Conservation (phyloP, 2,329 filamentous ascomycete species). For the Pseudogymnoascus sp. region DNA sequence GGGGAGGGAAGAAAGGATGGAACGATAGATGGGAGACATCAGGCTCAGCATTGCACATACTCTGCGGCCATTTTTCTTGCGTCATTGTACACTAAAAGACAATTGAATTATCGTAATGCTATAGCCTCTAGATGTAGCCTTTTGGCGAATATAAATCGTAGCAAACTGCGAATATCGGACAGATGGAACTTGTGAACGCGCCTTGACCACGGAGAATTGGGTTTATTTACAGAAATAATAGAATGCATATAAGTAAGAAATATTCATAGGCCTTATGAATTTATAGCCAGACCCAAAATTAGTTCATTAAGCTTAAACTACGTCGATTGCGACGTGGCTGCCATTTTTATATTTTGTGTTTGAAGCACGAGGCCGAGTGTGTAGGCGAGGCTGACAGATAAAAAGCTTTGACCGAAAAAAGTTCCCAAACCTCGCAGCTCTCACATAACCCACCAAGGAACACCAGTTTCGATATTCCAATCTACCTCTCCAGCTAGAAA, state of each 20-base stretch:
- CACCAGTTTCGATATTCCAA: not conserved
- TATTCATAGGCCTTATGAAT: not conserved
- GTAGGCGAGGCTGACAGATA: constrained; percentile 9
- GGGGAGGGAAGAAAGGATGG: not conserved
- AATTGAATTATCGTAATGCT: constrained; percentile 9
- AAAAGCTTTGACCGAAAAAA: constrained; percentile 11
- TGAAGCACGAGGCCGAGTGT: not conserved
- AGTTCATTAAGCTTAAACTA: not conserved
- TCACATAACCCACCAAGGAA: constrained; percentile 2
- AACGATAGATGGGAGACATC: constrained; percentile 7
- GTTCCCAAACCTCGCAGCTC: not conserved
- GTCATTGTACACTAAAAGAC: constrained; percentile 8
- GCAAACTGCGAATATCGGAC: not conserved
- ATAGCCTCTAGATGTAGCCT: not conserved
- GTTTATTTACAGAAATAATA: not conserved
- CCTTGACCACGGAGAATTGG: not conserved
- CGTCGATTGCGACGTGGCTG: not conserved
- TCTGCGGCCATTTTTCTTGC: constrained; percentile 8
- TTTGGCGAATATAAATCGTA: not conserved
- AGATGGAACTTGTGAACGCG: not conserved
- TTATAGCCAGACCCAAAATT: not conserved
- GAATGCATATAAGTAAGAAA: not conserved
- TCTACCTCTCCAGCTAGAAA: constrained; percentile 1
- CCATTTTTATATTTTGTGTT: not conserved
- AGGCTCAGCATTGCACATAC: constrained; percentile 9